Evolutionary conservation across 257 asterid genomes (phyloP).

Genomic region (Nicotiana otophora): DNA sequence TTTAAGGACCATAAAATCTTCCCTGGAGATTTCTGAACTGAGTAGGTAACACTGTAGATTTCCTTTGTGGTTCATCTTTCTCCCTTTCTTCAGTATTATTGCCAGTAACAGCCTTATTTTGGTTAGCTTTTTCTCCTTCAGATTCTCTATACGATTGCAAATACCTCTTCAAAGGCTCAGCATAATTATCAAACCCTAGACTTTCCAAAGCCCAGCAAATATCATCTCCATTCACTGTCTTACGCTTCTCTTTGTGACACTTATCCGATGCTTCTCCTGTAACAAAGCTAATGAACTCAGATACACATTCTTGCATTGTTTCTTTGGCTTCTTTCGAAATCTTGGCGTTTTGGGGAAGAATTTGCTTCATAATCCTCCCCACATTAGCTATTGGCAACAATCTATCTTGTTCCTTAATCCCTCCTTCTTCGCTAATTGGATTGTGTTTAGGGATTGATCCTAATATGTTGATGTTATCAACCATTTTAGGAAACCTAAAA

Average conservation of each 20-base stretch:
- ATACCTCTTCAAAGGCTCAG: slow-evolving; percentile 46
- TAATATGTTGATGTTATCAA: slow-evolving; percentile 16
- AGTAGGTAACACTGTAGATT: too few relatives aligned
- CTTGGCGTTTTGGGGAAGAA: slow-evolving; percentile 53
- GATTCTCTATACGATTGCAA: slow-evolving; percentile 50
- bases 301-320: slow-evolving; percentile 69
- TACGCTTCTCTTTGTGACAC: slow-evolving; percentile 57
- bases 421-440: slow-evolving; percentile 4
- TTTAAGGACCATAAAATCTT: not conserved
- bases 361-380: slow-evolving; percentile 68
- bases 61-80: not conserved
- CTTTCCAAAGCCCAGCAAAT: slow-evolving; percentile 52
- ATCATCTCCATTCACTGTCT: slow-evolving; percentile 71
- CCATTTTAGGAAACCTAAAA: slow-evolving; percentile 20
- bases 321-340: slow-evolving; percentile 70
- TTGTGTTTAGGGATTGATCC: not conserved
- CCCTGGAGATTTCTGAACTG: not conserved
- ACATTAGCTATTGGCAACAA: slow-evolving; percentile 66
- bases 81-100: slow-evolving; percentile 15
- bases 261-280: slow-evolving; percentile 64
- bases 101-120: slow-evolving; percentile 8
- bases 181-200: slow-evolving; percentile 57
- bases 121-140: slow-evolving; percentile 40
- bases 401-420: slow-evolving; percentile 37
- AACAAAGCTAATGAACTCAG: slow-evolving; percentile 67